phyloP scores from a whole-genome alignment of 2,329 filamentous ascomycete species.

The Neofusicoccum laricinum region DNA sequence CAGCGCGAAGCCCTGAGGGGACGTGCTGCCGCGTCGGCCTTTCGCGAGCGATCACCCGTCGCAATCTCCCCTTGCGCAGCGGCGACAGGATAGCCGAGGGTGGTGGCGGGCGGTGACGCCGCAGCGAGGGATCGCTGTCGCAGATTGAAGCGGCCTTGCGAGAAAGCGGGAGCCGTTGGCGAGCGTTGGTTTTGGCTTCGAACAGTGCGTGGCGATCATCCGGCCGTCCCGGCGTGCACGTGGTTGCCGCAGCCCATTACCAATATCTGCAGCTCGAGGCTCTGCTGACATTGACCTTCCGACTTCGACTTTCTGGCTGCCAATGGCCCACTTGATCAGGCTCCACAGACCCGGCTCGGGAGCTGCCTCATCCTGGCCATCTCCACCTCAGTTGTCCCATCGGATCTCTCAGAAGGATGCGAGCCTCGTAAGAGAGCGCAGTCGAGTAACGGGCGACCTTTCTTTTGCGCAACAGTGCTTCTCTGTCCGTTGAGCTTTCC shows the following conservation, averaged over 20 bases:
- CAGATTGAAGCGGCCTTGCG: not conserved
- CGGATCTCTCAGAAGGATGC: too few species aligned
- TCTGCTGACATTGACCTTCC: not conserved
- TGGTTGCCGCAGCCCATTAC: not conserved
- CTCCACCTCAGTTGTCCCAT: too few species aligned
- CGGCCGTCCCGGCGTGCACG: not conserved
- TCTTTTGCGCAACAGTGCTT: too few species aligned
- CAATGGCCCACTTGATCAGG: not conserved
- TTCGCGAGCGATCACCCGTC: not conserved
- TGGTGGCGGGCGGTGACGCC: not conserved
- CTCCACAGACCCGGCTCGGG: too few species aligned
- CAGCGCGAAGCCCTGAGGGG: not conserved
- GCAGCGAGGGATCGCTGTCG: not conserved
- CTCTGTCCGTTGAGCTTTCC: too few species aligned
- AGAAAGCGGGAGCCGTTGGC: not conserved
- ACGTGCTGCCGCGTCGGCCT: not conserved
- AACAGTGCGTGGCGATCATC: conserved; percentile 11
- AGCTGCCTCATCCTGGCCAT: too few species aligned
- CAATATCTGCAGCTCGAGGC: not conserved
- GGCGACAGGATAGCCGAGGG: not conserved
- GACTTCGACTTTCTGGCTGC: too few species aligned
- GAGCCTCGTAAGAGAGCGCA: too few species aligned
- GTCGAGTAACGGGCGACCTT: too few species aligned
- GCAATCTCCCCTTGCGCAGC: not conserved
- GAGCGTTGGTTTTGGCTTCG: conserved; percentile 8